Evolutionary conservation across 768 basidiomycete genomes (phyloP).

Genomic region (Mycena filopes): DNA sequence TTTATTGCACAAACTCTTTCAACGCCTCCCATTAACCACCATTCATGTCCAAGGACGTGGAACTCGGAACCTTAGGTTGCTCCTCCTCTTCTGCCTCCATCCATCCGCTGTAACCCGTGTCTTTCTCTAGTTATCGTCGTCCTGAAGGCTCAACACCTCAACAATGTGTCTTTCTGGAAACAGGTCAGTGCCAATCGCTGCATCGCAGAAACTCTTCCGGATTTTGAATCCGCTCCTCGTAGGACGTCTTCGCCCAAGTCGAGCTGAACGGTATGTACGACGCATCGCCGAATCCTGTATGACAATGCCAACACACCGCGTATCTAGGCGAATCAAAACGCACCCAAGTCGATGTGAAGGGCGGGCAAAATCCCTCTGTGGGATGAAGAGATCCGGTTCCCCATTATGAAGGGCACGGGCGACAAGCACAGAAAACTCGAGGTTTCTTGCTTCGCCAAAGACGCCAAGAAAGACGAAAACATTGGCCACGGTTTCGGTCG

Average conservation of each 20-base stretch:
- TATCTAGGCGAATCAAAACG: slow-evolving; percentile 66
- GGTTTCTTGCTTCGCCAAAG: slow-evolving; percentile 84
- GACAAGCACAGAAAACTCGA: slow-evolving; percentile 72
- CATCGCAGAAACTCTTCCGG: too few species aligned
- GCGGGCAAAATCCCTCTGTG: slow-evolving; percentile 94
- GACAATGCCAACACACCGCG: slow-evolving; percentile 8
- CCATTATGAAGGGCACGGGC: slow-evolving; percentile 65
- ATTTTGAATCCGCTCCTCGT: too few species aligned
- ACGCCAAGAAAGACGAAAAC: slow-evolving; percentile 75
- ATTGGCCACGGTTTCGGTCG: slow-evolving; percentile 81
- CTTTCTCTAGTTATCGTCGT: slow-evolving; percentile 45
- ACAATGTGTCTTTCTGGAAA: slow-evolving; percentile 90
- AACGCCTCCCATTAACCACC: not conserved
- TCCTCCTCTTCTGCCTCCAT: not conserved
- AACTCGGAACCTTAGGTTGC: slow-evolving; percentile 57
- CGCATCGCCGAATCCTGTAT: slow-evolving; percentile 1
- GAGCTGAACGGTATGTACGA: slow-evolving; percentile 64
- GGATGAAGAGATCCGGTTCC: slow-evolving; percentile 89
- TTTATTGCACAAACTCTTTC: not conserved
- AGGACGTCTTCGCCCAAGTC: slow-evolving; percentile 83
- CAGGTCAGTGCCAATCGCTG: too few species aligned
- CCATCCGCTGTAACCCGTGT: not conserved
- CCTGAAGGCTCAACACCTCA: slow-evolving; percentile 85
- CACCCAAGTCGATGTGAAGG: slow-evolving; percentile 81
- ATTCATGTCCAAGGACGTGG: slow-evolving; percentile 45